A percentile compares a stretch with the other conserved stretches of the same genome.
Evolutionary conservation across 2,329 filamentous ascomycete species (phyloP).

Genomic region (Aurifilum marmelostoma): DNA sequence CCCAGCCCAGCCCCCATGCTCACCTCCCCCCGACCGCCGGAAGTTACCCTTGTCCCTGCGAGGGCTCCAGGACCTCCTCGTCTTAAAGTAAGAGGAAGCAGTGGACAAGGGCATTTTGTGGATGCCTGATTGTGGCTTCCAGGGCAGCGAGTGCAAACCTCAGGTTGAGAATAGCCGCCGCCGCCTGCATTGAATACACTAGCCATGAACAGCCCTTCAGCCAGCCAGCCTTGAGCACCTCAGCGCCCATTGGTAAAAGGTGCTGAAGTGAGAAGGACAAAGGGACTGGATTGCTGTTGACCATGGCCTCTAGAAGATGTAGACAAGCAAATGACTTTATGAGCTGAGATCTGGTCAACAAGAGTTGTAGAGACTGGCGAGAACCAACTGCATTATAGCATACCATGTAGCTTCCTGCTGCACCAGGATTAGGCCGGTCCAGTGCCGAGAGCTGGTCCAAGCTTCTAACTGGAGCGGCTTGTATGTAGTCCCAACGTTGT

Average conservation of each 20-base stretch:
- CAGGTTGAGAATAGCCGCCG: background rate
- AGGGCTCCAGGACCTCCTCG: background rate
- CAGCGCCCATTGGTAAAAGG: background rate
- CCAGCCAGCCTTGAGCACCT: background rate
- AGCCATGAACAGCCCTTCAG: too few relatives aligned
- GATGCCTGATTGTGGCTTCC: background rate
- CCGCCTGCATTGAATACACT: background rate
- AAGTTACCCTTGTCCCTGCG: background rate
- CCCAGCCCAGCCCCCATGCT: background rate
- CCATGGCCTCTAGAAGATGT: background rate
- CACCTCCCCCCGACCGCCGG: background rate
- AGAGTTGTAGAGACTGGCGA: background rate
- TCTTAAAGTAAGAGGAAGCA: too few relatives aligned
- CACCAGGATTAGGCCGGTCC: background rate
- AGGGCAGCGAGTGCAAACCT: background rate
- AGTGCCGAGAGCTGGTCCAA: background rate
- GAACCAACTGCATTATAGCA: background rate
- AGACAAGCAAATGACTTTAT: background rate
- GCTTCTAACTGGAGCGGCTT: background rate
- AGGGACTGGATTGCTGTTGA: background rate
- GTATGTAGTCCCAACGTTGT: background rate
- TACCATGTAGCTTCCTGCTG: background rate
- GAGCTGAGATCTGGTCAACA: background rate
- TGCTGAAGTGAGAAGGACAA: background rate
- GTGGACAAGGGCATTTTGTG: background rate